A percentile compares a stretch with the other conserved stretches of the same genome.
These are phyloP conservation scores for Stephania japonica DNA, from an alignment of 164 flowering plant genomes.

Conservation along the genomic window DNA sequence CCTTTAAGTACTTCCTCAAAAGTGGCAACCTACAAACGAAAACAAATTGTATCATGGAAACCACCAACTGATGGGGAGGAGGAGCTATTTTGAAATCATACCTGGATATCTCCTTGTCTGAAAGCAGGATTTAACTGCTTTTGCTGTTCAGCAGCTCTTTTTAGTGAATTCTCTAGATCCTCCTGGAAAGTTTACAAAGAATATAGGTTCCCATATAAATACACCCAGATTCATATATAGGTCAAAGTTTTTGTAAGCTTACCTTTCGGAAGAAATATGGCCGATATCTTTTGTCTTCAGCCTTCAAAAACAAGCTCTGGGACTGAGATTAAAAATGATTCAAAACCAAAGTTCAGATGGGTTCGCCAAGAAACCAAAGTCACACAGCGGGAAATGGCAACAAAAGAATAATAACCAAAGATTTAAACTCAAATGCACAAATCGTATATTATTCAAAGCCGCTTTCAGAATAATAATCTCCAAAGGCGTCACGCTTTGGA, in stretches of 20 bases:
- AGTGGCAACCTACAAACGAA: conserved; percentile 49
- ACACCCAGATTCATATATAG: neutral
- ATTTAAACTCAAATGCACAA: neutral
- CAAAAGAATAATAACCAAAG: neutral
- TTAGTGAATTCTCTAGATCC: conserved; percentile 70
- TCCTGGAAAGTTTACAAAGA: conserved; percentile 37
- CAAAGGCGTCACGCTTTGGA: too few relatives aligned
- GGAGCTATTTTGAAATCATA: conserved; percentile 17
- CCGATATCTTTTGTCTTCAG: conserved; percentile 62
- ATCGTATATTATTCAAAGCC: neutral
- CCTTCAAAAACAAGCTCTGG: conserved; percentile 62
- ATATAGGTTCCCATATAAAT: neutral
- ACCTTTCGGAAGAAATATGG: conserved; percentile 94
- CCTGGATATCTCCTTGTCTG: conserved; percentile 73
- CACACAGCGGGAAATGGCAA: neutral
- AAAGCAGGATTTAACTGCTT: conserved; percentile 50
- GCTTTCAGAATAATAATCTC: neutral
- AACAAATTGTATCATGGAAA: conserved; percentile 3
- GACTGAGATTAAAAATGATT: conserved; percentile 43
- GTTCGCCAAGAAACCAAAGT: neutral
- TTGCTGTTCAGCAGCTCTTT: conserved; percentile 58
- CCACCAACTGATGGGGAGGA: neutral
- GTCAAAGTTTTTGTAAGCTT: conserved; percentile 7
- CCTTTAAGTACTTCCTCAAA: conserved; percentile 76
- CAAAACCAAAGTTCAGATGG: conserved; percentile 5